phyloP scores from a whole-genome alignment of 192 early-diverging fungal genomes.

The Mortierella alpina region DNA sequence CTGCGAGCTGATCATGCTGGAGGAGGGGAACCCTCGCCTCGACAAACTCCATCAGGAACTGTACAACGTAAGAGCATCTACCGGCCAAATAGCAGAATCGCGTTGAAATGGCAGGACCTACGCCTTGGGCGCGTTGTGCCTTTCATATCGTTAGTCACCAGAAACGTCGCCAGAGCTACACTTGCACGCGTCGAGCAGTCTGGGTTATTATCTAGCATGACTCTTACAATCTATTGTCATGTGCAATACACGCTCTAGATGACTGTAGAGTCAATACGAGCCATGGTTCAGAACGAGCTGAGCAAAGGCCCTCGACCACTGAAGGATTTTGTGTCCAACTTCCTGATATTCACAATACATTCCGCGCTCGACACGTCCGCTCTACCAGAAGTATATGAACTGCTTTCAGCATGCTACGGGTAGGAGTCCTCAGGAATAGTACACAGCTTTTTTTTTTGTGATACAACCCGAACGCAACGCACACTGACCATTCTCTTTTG shows the following conservation, averaged over 20 bases:
- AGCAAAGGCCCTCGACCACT: background rate
- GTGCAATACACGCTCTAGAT: constrained; percentile 8
- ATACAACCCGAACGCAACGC: background rate
- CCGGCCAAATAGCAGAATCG: background rate
- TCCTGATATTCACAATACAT: constrained; percentile 33
- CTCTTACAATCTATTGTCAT: background rate
- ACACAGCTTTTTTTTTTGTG: background rate
- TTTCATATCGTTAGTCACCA: too few relatives aligned
- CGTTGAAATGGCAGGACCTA: background rate
- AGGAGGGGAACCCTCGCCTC: constrained; percentile 1
- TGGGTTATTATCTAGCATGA: background rate
- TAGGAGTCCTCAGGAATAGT: background rate
- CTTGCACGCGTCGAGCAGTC: too few relatives aligned
- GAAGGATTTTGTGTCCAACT: constrained; percentile 36
- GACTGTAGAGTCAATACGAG: constrained; percentile 24
- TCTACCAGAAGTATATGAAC: constrained; percentile 22
- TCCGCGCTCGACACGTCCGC: constrained; percentile 21
- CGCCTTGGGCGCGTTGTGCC: too few relatives aligned
- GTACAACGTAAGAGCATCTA: constrained; percentile 15
- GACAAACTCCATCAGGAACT: constrained; percentile 17
- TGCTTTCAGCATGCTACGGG: constrained; percentile 29
- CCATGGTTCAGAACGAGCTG: constrained; percentile 7
- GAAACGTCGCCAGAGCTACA: too few relatives aligned
- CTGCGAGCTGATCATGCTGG: constrained; percentile 25
- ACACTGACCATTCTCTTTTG: background rate